Conservation (phyloP, 140 eudicot genomes). For the Ambrosia hybrid region DNA sequence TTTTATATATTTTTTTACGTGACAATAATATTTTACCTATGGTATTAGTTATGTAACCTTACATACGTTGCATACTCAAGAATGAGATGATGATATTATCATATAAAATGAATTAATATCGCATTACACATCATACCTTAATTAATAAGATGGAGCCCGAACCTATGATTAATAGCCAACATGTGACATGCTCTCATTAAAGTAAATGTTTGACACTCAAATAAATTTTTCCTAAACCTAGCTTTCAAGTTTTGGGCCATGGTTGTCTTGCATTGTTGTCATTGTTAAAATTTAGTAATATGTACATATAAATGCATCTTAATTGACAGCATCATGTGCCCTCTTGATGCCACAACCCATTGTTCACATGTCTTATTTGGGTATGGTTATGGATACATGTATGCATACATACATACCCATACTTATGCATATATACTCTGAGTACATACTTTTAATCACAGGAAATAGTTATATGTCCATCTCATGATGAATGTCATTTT, state of each 20-base stretch:
- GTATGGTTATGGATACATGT: constrained; percentile 12
- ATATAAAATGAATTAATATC: neutral
- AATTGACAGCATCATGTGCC: constrained; percentile 40
- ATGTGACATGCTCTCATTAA: constrained; percentile 47
- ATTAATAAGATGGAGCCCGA: constrained; percentile 31
- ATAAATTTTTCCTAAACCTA: constrained; percentile 38
- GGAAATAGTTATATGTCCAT: constrained; percentile 26
- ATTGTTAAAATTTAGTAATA: constrained; percentile 29
- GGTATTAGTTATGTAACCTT: too few relatives aligned
- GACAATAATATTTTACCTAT: neutral
- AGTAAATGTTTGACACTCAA: constrained; percentile 40
- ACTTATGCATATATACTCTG: neutral
- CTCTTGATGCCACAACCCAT: constrained; percentile 33
- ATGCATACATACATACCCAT: neutral
- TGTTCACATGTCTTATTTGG: constrained; percentile 42
- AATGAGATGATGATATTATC: neutral
- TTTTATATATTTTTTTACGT: neutral
- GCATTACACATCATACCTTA: constrained; percentile 6
- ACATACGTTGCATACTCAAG: too few relatives aligned
- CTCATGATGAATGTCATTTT: constrained; percentile 32
- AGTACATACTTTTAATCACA: neutral
- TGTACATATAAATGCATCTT: constrained; percentile 39
- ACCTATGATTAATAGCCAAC: constrained; percentile 35
- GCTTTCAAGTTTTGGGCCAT: constrained; percentile 45
- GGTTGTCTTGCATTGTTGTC: constrained; percentile 46